phyloP scores from a whole-genome alignment of 495 filamentous ascomycete genomes.

The Mytilinidion resinicola region DNA sequence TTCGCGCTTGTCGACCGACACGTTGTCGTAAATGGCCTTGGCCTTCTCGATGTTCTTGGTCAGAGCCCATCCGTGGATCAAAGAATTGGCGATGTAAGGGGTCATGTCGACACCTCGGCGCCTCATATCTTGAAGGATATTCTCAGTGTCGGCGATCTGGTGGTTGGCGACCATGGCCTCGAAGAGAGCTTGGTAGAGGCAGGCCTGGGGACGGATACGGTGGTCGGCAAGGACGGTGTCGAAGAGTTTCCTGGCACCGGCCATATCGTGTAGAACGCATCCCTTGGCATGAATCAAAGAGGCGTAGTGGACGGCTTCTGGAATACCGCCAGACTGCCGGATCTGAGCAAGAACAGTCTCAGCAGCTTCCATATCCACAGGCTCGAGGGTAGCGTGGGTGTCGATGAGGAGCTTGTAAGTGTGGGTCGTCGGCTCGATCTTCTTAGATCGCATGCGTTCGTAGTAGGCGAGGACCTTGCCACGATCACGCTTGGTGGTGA shows the following conservation, averaged over 20 bases:
- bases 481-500: conserved; percentile 92
- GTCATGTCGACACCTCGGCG: conserved; percentile 72
- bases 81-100: conserved; percentile 94
- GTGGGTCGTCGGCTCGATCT: conserved; percentile 86
- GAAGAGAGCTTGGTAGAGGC: conserved; percentile 91
- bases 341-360: conserved; percentile 79
- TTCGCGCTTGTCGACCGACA: conserved; percentile 72
- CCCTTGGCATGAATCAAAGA: conserved; percentile 94
- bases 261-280: conserved; percentile 87
- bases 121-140: conserved; percentile 68
- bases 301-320: conserved; percentile 92
- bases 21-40: conserved; percentile 66
- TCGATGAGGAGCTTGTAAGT: conserved; percentile 98
- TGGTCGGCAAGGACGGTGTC: conserved; percentile 64
- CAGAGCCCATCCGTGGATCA: conserved; percentile 96
- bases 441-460: conserved; percentile 80
- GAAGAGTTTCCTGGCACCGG: conserved; percentile 73
- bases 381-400: conserved; percentile 88
- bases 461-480: conserved; percentile 92
- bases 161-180: conserved; percentile 96
- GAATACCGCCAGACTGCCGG: conserved; percentile 60
- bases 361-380: conserved; percentile 83
- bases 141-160: conserved; percentile 63
- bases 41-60: conserved; percentile 76
- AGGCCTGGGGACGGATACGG: conserved; percentile 64